Conservation (phyloP, 2,329 filamentous ascomycete genomes). For the Gremmenia infestans region DNA sequence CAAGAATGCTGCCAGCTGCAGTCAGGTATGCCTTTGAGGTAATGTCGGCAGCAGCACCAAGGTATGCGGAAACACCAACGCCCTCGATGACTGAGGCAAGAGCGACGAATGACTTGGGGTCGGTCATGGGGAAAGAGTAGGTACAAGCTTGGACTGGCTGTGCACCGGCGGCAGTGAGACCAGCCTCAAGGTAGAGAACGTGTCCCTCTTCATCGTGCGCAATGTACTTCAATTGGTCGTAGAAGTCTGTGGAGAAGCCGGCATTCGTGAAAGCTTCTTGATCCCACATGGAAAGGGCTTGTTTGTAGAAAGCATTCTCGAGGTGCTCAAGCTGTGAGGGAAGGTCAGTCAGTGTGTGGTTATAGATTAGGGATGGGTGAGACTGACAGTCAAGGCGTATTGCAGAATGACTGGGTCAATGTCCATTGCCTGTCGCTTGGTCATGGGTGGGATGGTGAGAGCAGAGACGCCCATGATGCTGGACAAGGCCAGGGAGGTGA, state of each 20-base stretch:
- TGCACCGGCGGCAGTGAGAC: constrained; percentile 41
- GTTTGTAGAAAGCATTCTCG: constrained; percentile 59
- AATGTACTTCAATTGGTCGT: constrained; percentile 53
- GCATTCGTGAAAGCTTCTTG: constrained; percentile 46
- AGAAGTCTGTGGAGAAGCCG: constrained; percentile 47
- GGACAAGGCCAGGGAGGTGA: constrained; percentile 14
- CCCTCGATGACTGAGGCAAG: constrained; percentile 51
- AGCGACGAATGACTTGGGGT: constrained; percentile 46
- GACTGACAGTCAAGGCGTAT: constrained; percentile 39
- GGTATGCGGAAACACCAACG: constrained; percentile 55
- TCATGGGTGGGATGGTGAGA: constrained; percentile 11
- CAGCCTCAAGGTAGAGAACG: constrained; percentile 49
- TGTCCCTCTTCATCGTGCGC: constrained; percentile 53
- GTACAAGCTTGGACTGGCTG: constrained; percentile 50
- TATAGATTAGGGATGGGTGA: neutral
- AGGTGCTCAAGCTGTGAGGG: constrained; percentile 45
- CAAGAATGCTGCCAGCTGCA: constrained; percentile 59
- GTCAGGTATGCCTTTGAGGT: constrained; percentile 54
- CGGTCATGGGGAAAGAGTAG: constrained; percentile 50
- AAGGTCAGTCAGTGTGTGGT: constrained; percentile 2
- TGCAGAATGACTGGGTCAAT: constrained; percentile 37
- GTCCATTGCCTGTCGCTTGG: constrained; percentile 22
- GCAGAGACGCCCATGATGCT: constrained; percentile 9
- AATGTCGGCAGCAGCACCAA: constrained; percentile 57
- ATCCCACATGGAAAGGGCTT: constrained; percentile 54